phyloP scores from a whole-genome alignment of 257 asterid genomes.

The Agastache rugosa region DNA sequence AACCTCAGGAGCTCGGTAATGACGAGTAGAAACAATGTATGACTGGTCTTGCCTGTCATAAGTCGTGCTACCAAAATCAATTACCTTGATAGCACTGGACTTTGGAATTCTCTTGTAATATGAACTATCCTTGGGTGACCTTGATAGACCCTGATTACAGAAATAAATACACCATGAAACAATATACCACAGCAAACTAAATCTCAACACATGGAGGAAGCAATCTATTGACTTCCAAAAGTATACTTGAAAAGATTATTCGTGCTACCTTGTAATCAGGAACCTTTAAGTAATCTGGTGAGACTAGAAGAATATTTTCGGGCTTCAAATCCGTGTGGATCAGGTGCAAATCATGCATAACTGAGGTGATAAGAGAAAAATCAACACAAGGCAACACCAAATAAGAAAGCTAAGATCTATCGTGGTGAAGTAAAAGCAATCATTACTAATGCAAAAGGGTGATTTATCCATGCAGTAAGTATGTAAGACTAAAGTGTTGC shows the following conservation, averaged over 20 bases:
- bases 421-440: not conserved
- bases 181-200: not conserved
- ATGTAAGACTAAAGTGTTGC: not conserved
- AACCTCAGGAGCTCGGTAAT: conserved; percentile 95
- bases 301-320: conserved; percentile 88
- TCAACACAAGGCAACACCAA: conserved; percentile 29
- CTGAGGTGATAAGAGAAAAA: conserved; percentile 50
- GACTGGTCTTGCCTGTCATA: conserved; percentile 65
- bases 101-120: conserved; percentile 78
- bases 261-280: conserved; percentile 85
- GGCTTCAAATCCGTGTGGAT: conserved; percentile 97
- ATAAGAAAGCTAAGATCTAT: not conserved
- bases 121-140: conserved; percentile 69
- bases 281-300: conserved; percentile 72
- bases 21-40: conserved; percentile 83
- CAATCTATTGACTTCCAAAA: not conserved
- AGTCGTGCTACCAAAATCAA: conserved; percentile 96
- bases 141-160: conserved; percentile 56
- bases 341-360: conserved; percentile 92
- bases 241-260: not conserved
- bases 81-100: conserved; percentile 89
- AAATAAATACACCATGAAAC: not conserved
- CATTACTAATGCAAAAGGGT: not conserved
- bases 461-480: not conserved
- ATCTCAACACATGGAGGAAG: not conserved